These are phyloP conservation scores for Apiospora arundinis DNA, from an alignment of 2,329 filamentous ascomycete genomes.

Conservation along the genomic window DNA sequence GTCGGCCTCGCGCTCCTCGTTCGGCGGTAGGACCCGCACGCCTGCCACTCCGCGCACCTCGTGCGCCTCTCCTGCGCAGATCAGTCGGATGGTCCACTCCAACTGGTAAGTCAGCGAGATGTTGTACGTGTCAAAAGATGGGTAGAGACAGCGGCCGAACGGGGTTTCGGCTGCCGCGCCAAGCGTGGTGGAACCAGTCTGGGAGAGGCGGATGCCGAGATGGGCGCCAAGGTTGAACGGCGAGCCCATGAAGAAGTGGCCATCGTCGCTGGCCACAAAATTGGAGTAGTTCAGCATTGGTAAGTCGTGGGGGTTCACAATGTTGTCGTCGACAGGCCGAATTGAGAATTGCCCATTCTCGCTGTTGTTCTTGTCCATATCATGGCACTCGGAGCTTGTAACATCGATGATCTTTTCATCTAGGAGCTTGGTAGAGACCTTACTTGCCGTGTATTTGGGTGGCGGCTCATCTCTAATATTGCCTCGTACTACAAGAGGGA, in stretches of 20 bases:
- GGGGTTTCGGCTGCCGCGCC: not conserved
- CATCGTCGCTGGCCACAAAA: conserved; percentile 9
- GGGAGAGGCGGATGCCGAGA: conserved; percentile 21
- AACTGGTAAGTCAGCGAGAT: conserved; percentile 20
- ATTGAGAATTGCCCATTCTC: not conserved
- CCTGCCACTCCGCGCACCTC: not conserved
- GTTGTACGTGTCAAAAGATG: conserved; percentile 25
- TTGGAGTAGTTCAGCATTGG: conserved; percentile 14
- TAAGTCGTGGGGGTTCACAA: not conserved
- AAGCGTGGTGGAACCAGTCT: not conserved
- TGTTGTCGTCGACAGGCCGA: not conserved
- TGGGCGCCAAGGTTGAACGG: conserved; percentile 20
- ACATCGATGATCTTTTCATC: not conserved
- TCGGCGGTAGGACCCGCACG: conserved; percentile 20
- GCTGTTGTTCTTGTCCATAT: not conserved
- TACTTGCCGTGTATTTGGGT: not conserved
- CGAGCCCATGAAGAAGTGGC: conserved; percentile 10
- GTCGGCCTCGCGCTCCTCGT: conserved; percentile 18
- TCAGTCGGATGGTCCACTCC: conserved; percentile 21
- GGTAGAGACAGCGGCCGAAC: conserved; percentile 19
- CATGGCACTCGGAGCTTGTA: not conserved
- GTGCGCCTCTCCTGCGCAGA: conserved; percentile 21
- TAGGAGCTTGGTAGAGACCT: not conserved
- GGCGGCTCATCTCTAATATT: conserved; percentile 12
- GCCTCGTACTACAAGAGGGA: conserved; percentile 20